Conservation (phyloP, 2,329 filamentous ascomycete genomes). For the Cladosporium cucumerinum region DNA sequence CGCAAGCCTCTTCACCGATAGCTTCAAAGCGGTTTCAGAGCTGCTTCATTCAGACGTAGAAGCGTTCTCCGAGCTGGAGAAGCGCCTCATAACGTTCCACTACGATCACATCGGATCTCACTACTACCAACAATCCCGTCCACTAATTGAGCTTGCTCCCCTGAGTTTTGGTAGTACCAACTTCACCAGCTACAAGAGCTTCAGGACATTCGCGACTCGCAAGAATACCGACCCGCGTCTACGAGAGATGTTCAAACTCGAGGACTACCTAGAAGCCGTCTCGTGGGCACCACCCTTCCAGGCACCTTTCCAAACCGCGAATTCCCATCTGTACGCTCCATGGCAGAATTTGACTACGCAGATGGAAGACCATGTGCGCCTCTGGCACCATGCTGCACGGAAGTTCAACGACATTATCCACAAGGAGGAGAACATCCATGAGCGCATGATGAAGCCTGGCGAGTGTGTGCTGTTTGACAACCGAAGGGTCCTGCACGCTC, state of each 20-base stretch:
- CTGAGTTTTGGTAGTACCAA: background rate
- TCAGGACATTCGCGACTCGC: background rate
- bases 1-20: slow-evolving; percentile 81
- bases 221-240: background rate
- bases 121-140: slow-evolving; percentile 29
- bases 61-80: slow-evolving; percentile 19
- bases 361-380: slow-evolving; percentile 20
- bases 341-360: background rate
- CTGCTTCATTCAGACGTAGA: slow-evolving; percentile 24
- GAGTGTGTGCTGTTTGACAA: slow-evolving; percentile 96
- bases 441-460: slow-evolving; percentile 72
- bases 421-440: slow-evolving; percentile 56
- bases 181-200: background rate
- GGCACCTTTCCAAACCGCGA: slow-evolving; percentile 22
- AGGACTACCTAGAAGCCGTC: slow-evolving; percentile 29
- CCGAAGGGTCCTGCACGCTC: slow-evolving; percentile 75
- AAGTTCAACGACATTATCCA: slow-evolving; percentile 61
- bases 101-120: slow-evolving; percentile 48
- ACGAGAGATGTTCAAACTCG: slow-evolving; percentile 13
- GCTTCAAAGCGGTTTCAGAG: slow-evolving; percentile 56
- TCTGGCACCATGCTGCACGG: slow-evolving; percentile 51
- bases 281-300: slow-evolving; percentile 39
- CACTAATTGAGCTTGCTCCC: slow-evolving; percentile 25
- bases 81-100: slow-evolving; percentile 46
- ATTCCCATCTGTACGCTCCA: background rate